Conservation (phyloP, 2,329 filamentous ascomycete species). For the Ramularia endophylla region DNA sequence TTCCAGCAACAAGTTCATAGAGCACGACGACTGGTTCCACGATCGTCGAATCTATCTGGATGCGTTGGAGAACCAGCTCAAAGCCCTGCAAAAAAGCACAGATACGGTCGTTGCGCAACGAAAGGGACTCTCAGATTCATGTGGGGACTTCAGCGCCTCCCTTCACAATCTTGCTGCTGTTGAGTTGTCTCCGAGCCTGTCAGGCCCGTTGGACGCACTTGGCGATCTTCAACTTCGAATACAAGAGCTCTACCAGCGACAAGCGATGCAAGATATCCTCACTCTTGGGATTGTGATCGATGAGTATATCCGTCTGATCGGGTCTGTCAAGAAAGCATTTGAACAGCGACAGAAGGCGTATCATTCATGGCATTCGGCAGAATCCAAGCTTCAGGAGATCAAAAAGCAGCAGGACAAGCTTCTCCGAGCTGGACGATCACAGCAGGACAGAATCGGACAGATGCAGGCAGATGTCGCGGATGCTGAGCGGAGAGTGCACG, state of each 20-base stretch:
- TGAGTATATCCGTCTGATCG: constrained; percentile 94
- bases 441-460: constrained; percentile 92
- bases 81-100: constrained; percentile 84
- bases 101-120: constrained; percentile 88
- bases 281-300: constrained; percentile 97
- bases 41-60: constrained; percentile 93
- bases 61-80: constrained; percentile 79
- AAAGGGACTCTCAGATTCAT: constrained; percentile 88
- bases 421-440: constrained; percentile 87
- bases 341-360: constrained; percentile 90
- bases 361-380: constrained; percentile 86
- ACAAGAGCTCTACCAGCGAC: constrained; percentile 88
- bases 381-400: constrained; percentile 84
- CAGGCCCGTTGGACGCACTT: constrained; percentile 80
- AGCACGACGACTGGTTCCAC: constrained; percentile 99
- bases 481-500: constrained; percentile 86
- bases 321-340: constrained; percentile 91
- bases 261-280: constrained; percentile 93
- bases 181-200: constrained; percentile 82
- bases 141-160: constrained; percentile 86
- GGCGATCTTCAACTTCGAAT: constrained; percentile 93
- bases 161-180: constrained; percentile 90
- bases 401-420: constrained; percentile 88
- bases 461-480: constrained; percentile 91
- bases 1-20: constrained; percentile 76